phyloP scores from a whole-genome alignment of 129 eudicot genomes.

The Erigeron canadensis region DNA sequence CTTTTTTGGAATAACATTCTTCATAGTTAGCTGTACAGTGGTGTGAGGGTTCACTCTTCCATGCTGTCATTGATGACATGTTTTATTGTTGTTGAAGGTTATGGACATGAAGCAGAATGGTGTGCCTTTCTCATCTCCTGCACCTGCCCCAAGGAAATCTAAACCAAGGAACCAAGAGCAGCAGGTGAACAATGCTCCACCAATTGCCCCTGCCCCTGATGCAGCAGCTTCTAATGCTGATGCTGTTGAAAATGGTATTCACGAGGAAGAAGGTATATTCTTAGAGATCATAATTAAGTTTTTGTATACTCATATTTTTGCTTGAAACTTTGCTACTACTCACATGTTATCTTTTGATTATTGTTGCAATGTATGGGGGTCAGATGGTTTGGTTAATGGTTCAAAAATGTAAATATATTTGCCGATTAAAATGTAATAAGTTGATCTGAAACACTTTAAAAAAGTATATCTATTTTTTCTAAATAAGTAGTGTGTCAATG shows the following conservation, averaged over 20 bases:
- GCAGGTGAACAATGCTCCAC: conserved; percentile 39
- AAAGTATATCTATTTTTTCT: too few relatives aligned
- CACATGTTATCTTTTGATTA: too few relatives aligned
- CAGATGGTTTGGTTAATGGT: background rate
- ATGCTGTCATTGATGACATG: background rate
- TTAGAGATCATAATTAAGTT: background rate
- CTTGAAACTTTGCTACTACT: too few relatives aligned
- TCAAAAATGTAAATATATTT: too few relatives aligned
- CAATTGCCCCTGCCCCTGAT: conserved; percentile 38
- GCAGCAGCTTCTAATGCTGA: conserved; percentile 41
- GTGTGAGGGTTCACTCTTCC: background rate
- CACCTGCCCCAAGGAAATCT: conserved; percentile 48
- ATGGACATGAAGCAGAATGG: conserved; percentile 69
- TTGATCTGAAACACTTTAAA: too few relatives aligned
- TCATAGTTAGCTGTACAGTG: background rate
- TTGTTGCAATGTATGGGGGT: background rate
- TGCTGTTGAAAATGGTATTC: conserved; percentile 50
- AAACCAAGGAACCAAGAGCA: conserved; percentile 48
- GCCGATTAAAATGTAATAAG: too few relatives aligned
- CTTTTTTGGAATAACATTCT: background rate
- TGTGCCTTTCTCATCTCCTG: conserved; percentile 50
- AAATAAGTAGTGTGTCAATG: background rate
- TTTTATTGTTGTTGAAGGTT: conserved; percentile 45
- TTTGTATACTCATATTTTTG: conserved; percentile 16
- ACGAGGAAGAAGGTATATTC: conserved; percentile 74